phyloP scores from a whole-genome alignment of 257 asterid species.

The Jacaranda mimosifolia region DNA sequence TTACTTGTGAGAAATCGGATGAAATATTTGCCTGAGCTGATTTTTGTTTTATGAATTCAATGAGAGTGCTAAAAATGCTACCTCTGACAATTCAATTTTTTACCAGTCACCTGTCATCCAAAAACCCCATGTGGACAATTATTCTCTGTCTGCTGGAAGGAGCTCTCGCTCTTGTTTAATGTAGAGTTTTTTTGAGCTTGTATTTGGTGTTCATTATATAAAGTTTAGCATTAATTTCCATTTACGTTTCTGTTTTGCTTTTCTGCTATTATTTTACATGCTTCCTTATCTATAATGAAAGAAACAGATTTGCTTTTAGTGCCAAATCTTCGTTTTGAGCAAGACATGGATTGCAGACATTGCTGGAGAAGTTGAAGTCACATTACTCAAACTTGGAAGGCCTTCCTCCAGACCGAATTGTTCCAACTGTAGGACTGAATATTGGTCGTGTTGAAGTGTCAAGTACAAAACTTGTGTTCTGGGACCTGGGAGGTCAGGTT shows the following conservation, averaged over 20 bases:
- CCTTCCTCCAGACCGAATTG: slow-evolving; percentile 84
- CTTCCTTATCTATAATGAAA: neutral
- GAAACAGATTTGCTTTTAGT: neutral
- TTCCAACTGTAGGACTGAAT: slow-evolving; percentile 88
- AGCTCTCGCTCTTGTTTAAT: neutral
- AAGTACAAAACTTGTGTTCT: slow-evolving; percentile 73
- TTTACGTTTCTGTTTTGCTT: neutral
- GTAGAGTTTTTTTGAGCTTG: slow-evolving; percentile 12
- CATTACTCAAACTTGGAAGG: slow-evolving; percentile 73
- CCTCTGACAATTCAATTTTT: neutral
- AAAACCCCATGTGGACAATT: neutral
- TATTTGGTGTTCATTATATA: neutral
- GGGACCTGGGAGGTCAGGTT: slow-evolving; percentile 98
- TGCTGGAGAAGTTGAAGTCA: slow-evolving; percentile 75
- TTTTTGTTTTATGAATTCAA: neutral
- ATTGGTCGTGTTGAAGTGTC: slow-evolving; percentile 78
- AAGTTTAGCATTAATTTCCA: neutral
- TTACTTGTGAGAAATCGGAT: neutral
- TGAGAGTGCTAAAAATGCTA: neutral
- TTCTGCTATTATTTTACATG: neutral
- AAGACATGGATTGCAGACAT: slow-evolving; percentile 53
- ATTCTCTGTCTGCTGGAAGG: slow-evolving; percentile 9
- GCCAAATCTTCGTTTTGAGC: neutral
- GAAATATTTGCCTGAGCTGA: slow-evolving; percentile 24
- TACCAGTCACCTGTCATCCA: neutral